phyloP scores from a whole-genome alignment of 768 basidiomycete genomes.

The Favolaschia claudopus region DNA sequence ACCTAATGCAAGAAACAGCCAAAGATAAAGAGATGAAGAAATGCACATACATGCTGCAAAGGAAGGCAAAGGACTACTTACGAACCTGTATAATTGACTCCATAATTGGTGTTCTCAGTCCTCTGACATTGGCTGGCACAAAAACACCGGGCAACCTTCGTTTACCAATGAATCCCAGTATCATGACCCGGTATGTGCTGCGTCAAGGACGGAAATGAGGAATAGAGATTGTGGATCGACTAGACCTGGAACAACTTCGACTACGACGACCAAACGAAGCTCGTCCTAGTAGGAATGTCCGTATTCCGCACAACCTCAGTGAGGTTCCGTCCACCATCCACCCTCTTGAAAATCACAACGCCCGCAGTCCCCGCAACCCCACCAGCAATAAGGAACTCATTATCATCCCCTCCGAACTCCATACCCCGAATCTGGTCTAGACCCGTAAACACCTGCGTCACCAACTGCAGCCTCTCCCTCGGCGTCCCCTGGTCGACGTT shows the following conservation, averaged over 20 bases:
- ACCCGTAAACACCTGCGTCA: slow-evolving; percentile 57
- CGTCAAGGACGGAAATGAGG: too few species aligned
- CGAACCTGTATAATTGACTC: too few species aligned
- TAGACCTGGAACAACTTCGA: slow-evolving; percentile 39
- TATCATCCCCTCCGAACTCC: slow-evolving; percentile 50
- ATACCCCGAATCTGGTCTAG: slow-evolving; percentile 57
- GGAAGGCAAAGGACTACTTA: too few species aligned
- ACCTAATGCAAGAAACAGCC: too few species aligned
- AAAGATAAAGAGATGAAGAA: too few species aligned
- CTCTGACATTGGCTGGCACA: too few species aligned
- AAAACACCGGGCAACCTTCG: too few species aligned
- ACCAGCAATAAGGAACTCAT: slow-evolving; percentile 61
- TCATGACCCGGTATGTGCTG: too few species aligned
- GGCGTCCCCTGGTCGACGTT: slow-evolving; percentile 44
- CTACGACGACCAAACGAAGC: slow-evolving; percentile 57
- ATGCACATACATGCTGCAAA: too few species aligned
- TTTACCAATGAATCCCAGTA: too few species aligned
- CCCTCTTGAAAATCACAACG: slow-evolving; percentile 63
- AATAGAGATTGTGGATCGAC: too few species aligned
- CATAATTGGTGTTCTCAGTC: too few species aligned
- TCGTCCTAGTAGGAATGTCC: slow-evolving; percentile 57
- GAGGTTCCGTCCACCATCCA: slow-evolving; percentile 61
- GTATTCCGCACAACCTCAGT: slow-evolving; percentile 60
- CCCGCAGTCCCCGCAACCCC: slow-evolving; percentile 62
- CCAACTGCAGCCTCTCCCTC: slow-evolving; percentile 42